Conservation (phyloP, 805 yeast genomes). For the Pichia kluyveri region DNA sequence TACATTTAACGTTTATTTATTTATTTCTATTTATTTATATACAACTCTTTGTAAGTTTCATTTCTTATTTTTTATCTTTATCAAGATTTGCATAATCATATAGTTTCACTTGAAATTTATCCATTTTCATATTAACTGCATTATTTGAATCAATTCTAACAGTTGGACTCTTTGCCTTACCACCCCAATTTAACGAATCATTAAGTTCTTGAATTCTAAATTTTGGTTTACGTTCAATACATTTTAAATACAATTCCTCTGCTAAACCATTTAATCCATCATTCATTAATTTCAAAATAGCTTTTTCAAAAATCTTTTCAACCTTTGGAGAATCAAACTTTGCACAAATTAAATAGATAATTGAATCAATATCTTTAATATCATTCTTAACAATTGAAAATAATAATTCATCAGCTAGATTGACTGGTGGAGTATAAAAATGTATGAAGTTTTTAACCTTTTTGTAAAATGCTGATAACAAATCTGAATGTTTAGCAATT, state of each 20-base stretch:
- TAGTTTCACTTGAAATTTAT: conserved; percentile 12
- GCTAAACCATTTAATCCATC: conserved; percentile 7
- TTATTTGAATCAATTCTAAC: conserved; percentile 4
- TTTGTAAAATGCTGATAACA: conserved; percentile 8
- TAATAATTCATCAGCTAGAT: conserved; percentile 1
- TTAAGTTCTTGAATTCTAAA: conserved; percentile 3
- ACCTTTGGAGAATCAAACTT: not conserved
- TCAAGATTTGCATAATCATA: conserved; percentile 12
- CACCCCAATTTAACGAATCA: not conserved
- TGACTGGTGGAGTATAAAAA: conserved; percentile 6
- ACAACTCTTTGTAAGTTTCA: not conserved
- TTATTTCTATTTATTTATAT: not conserved
- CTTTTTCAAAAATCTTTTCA: not conserved
- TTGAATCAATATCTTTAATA: conserved; percentile 7
- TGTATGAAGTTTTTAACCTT: conserved; percentile 4
- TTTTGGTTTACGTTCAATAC: conserved; percentile 1
- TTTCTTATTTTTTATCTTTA: not conserved
- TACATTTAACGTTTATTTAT: not conserved
- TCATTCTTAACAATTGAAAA: conserved; percentile 5
- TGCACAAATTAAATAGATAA: conserved; percentile 3
- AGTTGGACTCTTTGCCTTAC: conserved; percentile 1
- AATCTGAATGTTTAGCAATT: conserved; percentile 7
- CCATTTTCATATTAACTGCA: conserved; percentile 11
- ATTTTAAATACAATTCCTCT: conserved; percentile 9
- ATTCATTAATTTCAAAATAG: conserved; percentile 5